Percentiles rank a stretch among this genome's conserved stretches.
Conservation (phyloP, 1,284 basidiomycete species). For the Meripilus lineatus region DNA sequence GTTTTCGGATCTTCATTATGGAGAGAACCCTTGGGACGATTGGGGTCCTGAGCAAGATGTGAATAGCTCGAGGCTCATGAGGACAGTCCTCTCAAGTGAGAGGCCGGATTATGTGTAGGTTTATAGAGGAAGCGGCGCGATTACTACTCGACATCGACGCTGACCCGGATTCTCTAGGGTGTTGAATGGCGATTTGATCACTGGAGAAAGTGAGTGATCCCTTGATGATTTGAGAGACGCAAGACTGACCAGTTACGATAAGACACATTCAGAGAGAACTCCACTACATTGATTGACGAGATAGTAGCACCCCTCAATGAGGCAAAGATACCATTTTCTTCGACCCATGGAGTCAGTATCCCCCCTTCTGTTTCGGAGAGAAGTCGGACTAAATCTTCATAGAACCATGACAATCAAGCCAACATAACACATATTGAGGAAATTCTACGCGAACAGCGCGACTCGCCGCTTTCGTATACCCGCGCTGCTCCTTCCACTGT, state of each 20-base stretch:
- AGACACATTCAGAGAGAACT: constrained; percentile 53
- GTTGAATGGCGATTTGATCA: constrained; percentile 61
- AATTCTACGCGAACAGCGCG: constrained; percentile 47
- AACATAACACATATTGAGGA: constrained; percentile 64
- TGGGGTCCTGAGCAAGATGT: constrained; percentile 62
- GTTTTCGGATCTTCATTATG: constrained; percentile 65
- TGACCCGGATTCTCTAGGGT: constrained; percentile 33
- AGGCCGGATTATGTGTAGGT: constrained; percentile 61
- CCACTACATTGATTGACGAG: constrained; percentile 27
- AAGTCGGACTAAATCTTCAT: not conserved
- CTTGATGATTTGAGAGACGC: constrained; percentile 3
- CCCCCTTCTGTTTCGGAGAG: not conserved
- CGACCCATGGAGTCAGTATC: constrained; percentile 48
- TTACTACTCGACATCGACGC: no score
- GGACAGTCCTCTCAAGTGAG: constrained; percentile 45
- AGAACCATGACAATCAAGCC: constrained; percentile 68
- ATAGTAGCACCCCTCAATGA: constrained; percentile 31
- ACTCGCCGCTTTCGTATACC: constrained; percentile 61
- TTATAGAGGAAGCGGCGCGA: no score
- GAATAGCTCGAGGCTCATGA: constrained; percentile 53
- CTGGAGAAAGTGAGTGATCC: constrained; percentile 50
- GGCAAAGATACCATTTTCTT: constrained; percentile 28
- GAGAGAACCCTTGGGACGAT: constrained; percentile 62
- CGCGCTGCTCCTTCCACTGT: constrained; percentile 50
- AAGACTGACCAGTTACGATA: not conserved